These are phyloP conservation scores for Geranium incanum DNA, from an alignment of 441 rosid genomes.

Conservation along the genomic window DNA sequence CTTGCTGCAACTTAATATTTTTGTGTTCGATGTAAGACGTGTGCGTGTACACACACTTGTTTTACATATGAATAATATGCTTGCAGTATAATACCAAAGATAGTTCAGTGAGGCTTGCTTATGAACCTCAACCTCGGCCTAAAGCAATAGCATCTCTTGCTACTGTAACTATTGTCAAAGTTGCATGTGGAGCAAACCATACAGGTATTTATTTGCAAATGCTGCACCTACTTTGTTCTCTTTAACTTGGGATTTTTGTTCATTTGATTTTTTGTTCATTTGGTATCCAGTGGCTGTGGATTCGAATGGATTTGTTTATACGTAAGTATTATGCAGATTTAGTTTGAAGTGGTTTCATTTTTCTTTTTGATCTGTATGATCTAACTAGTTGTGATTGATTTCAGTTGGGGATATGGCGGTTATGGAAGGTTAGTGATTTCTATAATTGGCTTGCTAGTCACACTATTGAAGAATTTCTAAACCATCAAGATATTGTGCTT, in stretches of 20 bases:
- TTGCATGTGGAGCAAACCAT: slow-evolving; percentile 89
- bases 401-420: slow-evolving; percentile 98
- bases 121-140: slow-evolving; percentile 90
- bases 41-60: not conserved
- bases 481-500: not conserved
- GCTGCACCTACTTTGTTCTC: not conserved
- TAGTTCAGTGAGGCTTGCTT: slow-evolving; percentile 77
- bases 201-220: slow-evolving; percentile 44
- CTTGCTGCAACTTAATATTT: not conserved
- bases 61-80: slow-evolving; percentile 11
- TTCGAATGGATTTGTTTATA: slow-evolving; percentile 82
- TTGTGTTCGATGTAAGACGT: not conserved
- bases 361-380: slow-evolving; percentile 9
- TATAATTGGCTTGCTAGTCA: slow-evolving; percentile 9
- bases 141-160: slow-evolving; percentile 65
- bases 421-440: slow-evolving; percentile 76
- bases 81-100: slow-evolving; percentile 85
- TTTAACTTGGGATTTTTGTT: slow-evolving; percentile 8
- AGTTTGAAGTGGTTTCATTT: not conserved
- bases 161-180: slow-evolving; percentile 78
- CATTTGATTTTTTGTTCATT: slow-evolving; percentile 21
- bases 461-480: slow-evolving; percentile 2
- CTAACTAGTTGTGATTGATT: slow-evolving; percentile 12
- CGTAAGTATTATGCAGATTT: slow-evolving; percentile 45
- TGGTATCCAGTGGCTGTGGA: slow-evolving; percentile 73